Evolutionary conservation across 176 grass and related monocot genomes (phyloP).

Genomic region (Musa beccarii): DNA sequence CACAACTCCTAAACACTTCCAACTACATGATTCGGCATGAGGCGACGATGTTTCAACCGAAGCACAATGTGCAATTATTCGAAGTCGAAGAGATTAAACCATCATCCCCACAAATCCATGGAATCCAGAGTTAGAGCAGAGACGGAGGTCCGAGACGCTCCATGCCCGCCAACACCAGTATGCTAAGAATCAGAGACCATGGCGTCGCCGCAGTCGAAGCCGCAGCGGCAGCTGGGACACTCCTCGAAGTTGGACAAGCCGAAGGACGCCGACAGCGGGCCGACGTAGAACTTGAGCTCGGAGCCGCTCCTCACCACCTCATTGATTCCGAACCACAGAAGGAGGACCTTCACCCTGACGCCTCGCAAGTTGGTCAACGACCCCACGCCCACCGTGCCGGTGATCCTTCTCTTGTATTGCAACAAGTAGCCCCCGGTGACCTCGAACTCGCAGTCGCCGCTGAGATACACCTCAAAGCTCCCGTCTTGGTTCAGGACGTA

Average conservation of each 20-base stretch:
- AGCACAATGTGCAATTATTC: too few species aligned
- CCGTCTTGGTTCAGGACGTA: slow-evolving; percentile 65
- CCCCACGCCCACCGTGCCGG: slow-evolving; percentile 27
- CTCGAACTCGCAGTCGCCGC: slow-evolving; percentile 35
- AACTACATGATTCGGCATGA: too few species aligned
- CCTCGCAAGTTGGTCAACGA: slow-evolving; percentile 38
- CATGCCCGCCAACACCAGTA: too few species aligned
- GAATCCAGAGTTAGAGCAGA: too few species aligned
- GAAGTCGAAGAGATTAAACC: too few species aligned
- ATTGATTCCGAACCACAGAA: slow-evolving; percentile 55
- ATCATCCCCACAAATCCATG: too few species aligned
- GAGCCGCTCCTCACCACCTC: slow-evolving; percentile 37
- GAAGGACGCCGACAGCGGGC: slow-evolving; percentile 56
- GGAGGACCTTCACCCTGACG: slow-evolving; percentile 49
- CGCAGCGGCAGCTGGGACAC: slow-evolving; percentile 38
- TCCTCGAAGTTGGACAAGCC: slow-evolving; percentile 47
- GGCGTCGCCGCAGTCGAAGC: neutral
- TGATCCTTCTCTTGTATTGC: slow-evolving; percentile 28
- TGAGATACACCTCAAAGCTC: slow-evolving; percentile 36
- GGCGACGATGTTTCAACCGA: too few species aligned
- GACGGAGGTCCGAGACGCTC: too few species aligned
- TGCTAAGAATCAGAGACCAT: neutral
- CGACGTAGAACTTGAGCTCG: slow-evolving; percentile 34
- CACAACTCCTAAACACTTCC: too few species aligned
- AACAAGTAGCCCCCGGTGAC: slow-evolving; percentile 32